Evolutionary conservation across 2,329 filamentous ascomycete genomes (phyloP), one percentile per base, ranked within the genome.

Genomic region (Curvularia sp.): DNA sequence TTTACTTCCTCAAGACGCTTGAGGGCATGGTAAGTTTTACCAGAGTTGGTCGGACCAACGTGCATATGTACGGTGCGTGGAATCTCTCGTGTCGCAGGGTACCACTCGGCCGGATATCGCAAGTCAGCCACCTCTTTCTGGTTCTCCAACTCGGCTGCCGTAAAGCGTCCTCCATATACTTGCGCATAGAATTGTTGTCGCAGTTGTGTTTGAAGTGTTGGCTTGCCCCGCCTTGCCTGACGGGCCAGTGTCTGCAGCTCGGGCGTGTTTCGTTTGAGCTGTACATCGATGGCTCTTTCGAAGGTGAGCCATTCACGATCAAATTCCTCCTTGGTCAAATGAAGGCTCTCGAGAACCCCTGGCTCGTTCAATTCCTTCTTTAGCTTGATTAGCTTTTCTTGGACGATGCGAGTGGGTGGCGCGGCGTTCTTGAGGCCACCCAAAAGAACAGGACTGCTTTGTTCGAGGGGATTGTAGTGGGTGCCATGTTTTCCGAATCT

Each of bases 11-110:
- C 92, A 10, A 99, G 83, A 12, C 90, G 88, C 78, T 96, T 89
- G 63, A 99, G 80, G 0, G 95, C 96, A 73, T 93, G 90, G 74
- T 98, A 99, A 0, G 96, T 99, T 82, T 99, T 99, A 57, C 95
- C 95, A 0, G 95, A 98, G 77, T 99, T 99, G 2, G 95, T 99
- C 1, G 95, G 95, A 0, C 95, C 95, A 49, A 99, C 93, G 70
- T 99, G 95, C 20, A 99, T 82, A 79, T 98, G 92, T 41, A 99
- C 85, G 0, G 87, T 94, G 44, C 95, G 85, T 70, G 93, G 91
- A 68, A 95, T 82, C 46, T 86, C 84, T 58, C 96, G 86, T 1
- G 95, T 95, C 4, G 86, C 88, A 0, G 94, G 92, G 72, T 89
- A 98, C 94, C 94, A 98, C 75, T 99, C 95, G 53, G 89, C 85